Conservation (phyloP, 2,329 filamentous ascomycete species). For the Phaeoacremonium minimum region DNA sequence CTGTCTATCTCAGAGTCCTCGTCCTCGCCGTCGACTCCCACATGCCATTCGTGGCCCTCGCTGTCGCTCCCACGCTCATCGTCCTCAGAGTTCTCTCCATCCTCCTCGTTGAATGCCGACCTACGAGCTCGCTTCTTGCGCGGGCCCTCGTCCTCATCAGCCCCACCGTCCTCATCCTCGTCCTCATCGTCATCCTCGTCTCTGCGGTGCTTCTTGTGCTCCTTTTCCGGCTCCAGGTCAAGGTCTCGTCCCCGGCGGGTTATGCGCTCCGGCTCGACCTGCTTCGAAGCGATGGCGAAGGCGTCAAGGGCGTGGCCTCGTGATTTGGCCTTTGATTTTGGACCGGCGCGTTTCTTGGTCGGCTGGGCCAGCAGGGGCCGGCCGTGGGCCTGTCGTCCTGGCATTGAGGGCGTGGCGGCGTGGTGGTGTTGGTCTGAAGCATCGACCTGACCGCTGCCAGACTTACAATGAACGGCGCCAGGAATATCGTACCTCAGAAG, state of each 20-base stretch:
- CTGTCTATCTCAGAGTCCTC: conserved; percentile 63
- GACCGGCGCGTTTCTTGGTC: conserved; percentile 17
- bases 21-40: conserved; percentile 60
- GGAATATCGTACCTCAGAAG: neutral
- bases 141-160: conserved; percentile 58
- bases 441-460: neutral
- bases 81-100: conserved; percentile 44
- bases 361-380: conserved; percentile 37
- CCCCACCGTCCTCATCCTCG: conserved; percentile 56
- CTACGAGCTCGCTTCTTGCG: conserved; percentile 31
- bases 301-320: conserved; percentile 50
- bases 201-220: conserved; percentile 35
- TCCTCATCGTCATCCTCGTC: conserved; percentile 41
- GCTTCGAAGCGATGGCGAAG: conserved; percentile 52
- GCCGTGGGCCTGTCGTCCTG: conserved; percentile 56
- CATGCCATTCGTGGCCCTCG: conserved; percentile 79
- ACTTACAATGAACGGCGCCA: neutral
- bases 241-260: conserved; percentile 38
- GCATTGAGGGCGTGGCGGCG: conserved; percentile 33
- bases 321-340: conserved; percentile 42
- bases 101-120: conserved; percentile 33
- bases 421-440: neutral
- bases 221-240: conserved; percentile 40
- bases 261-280: conserved; percentile 35
- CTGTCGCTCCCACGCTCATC: conserved; percentile 77